Base-by-base conservation (phyloP, 495 filamentous ascomycete genomes). In the Penicillium crystallinum region DNA sequence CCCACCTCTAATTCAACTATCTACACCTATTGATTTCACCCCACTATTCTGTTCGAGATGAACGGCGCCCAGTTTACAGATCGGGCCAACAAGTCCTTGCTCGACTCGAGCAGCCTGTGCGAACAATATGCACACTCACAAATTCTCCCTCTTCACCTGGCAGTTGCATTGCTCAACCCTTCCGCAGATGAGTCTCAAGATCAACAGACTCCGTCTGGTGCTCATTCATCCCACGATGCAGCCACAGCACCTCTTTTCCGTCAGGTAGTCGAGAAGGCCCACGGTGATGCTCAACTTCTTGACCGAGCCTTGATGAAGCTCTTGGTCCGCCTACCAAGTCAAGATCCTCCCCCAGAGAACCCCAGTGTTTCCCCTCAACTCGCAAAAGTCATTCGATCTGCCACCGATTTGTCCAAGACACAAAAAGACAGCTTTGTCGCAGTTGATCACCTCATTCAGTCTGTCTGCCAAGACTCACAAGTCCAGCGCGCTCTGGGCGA, bases 371-470 rank as follows among this genome's bases (percentile, higher is more conserved):
- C 90, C 5, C 90, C 91, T 3, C 75, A 80, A 11, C 89, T 97
- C 68, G 77, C 81, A 34, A 95, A 87, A 53, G 80, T 96, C 46
- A 76, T 98, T 25, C 80, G 90, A 39, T 77, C 83, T 48, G 91
- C 93, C 6, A 84, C 85, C 61, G 91, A 97, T n/a, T 70, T 98
- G 21, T 90, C 91, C 48, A 96, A 93, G 71, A 91, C 90, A 2
- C 93, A 97, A 56, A 96, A 96, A 61, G 93, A 98, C 65, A 89
- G 85, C 56, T 98, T 81, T 66, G 87, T 97, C 46, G 92, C 92
- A 5, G 83, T 97, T 27, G 92, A 97, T 65, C 93, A 98, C 65
- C 77, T 98, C 25, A 97, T 98, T 52, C 81, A 83, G 56, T 81
- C 89, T 2, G 70, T 95, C 21, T 80, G 80, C 0, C 91, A 97